Percentiles rank a stretch among this genome's conserved stretches.
Evolutionary conservation across 1,284 basidiomycete genomes (phyloP).

Genomic region (Pyrrhoderma noxium): DNA sequence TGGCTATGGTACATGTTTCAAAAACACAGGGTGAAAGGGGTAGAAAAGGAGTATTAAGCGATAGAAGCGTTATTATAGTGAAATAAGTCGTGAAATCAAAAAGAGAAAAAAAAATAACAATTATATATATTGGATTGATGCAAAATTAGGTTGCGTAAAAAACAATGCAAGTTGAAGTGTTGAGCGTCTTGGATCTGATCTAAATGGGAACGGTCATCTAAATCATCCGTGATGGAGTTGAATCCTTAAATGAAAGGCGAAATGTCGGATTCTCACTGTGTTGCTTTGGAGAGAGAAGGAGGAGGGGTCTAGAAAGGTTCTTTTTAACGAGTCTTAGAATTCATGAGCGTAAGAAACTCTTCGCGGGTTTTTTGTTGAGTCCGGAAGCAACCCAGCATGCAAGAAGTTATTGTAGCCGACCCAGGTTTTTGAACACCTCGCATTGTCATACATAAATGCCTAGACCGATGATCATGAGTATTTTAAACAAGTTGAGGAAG

Average conservation of each 20-base stretch:
- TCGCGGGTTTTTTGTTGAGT: constrained; percentile 96
- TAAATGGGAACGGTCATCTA: neutral
- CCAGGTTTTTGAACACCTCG: constrained; percentile 99
- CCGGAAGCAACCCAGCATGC: constrained; percentile 98
- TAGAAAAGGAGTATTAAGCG: too few species aligned
- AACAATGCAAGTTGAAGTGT: too few species aligned
- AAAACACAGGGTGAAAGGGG: too few species aligned
- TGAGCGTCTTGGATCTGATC: too few species aligned
- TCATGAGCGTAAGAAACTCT: constrained; percentile 83
- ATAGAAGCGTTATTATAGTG: too few species aligned
- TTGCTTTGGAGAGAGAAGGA: too few species aligned
- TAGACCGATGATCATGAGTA: constrained; percentile 28
- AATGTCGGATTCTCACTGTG: too few species aligned
- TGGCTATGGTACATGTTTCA: too few species aligned
- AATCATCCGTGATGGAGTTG: constrained; percentile 2
- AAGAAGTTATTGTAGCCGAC: constrained; percentile 92
- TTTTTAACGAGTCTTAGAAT: constrained; percentile 24
- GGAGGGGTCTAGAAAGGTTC: neutral
- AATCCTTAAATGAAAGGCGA: neutral
- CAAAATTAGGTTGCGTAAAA: too few species aligned
- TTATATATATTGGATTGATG: too few species aligned
- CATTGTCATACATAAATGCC: constrained; percentile 99
- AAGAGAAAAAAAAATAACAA: too few species aligned
- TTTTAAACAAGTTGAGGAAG: constrained; percentile 6
- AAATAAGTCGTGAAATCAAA: too few species aligned